Evolutionary conservation across 805 yeast genomes (phyloP).

Genomic region (Wickerhamiella bombiphila): DNA sequence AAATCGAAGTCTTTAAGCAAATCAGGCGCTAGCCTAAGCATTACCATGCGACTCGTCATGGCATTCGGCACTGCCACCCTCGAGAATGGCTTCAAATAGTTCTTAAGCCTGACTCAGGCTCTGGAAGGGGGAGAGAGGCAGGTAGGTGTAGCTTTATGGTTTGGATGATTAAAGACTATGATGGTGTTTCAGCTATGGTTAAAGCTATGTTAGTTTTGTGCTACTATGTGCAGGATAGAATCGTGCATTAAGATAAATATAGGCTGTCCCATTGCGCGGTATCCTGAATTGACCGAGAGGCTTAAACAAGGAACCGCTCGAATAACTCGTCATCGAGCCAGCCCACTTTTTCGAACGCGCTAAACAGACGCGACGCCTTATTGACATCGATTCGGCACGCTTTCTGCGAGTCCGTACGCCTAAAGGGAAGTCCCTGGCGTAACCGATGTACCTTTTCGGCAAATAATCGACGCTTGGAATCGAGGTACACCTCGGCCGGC

Average conservation of each 20-base stretch:
- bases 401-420: constrained; percentile 96
- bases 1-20: constrained; percentile 13
- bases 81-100: background rate
- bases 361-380: constrained; percentile 81
- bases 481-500: constrained; percentile 68
- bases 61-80: background rate
- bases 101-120: no score
- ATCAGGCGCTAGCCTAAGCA: constrained; percentile 13
- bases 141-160: no score
- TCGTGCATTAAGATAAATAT: no score
- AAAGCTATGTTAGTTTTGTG: no score
- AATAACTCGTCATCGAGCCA: constrained; percentile 76
- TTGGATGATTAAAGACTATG: no score
- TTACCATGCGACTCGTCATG: constrained; percentile 9
- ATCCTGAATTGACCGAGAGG: no score
- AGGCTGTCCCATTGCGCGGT: no score
- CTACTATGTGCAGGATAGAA: no score
- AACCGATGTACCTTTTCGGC: constrained; percentile 73
- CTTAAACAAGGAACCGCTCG: constrained; percentile 27
- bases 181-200: no score
- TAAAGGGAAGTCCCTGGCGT: constrained; percentile 58
- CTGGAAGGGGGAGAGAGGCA: background rate
- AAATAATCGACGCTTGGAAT: constrained; percentile 70
- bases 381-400: constrained; percentile 95
- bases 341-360: constrained; percentile 82